A percentile compares a stretch with the other conserved stretches of the same genome.
These are phyloP conservation scores for Neopestalotiopsis sp. DNA, from an alignment of 2,329 filamentous ascomycete species.

Conservation along the genomic window DNA sequence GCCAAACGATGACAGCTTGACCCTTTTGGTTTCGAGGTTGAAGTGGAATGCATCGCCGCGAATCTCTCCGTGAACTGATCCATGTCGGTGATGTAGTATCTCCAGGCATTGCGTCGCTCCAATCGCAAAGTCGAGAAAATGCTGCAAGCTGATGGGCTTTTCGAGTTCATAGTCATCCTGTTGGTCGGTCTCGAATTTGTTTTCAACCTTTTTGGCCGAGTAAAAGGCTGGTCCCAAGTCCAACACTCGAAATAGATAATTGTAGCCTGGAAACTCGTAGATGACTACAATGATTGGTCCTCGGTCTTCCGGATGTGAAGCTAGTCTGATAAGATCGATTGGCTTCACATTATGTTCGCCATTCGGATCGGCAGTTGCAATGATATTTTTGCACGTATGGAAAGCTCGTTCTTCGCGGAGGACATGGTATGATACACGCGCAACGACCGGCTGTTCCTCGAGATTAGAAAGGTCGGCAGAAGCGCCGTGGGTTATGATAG, in stretches of 20 bases:
- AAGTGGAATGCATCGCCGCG: constrained; percentile 91
- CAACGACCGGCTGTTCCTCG: constrained; percentile 71
- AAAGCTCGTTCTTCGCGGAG: constrained; percentile 87
- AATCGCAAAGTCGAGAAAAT: constrained; percentile 90
- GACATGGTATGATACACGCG: constrained; percentile 81
- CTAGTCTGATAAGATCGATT: constrained; percentile 77
- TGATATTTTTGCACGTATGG: constrained; percentile 78
- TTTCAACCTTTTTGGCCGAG: constrained; percentile 56
- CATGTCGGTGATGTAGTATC: constrained; percentile 86
- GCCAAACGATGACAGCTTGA: constrained; percentile 84
- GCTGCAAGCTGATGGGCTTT: constrained; percentile 70
- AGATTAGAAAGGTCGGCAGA: constrained; percentile 57
- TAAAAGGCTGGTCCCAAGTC: constrained; percentile 81
- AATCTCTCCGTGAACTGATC: constrained; percentile 89
- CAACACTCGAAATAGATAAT: constrained; percentile 72
- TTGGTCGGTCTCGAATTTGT: constrained; percentile 51
- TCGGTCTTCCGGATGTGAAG: constrained; percentile 70
- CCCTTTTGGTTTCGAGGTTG: constrained; percentile 69
- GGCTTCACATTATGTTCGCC: constrained; percentile 80
- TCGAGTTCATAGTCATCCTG: constrained; percentile 53
- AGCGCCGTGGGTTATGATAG: constrained; percentile 34
- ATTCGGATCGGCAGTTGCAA: constrained; percentile 72
- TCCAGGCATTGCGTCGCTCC: constrained; percentile 86
- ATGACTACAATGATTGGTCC: constrained; percentile 78
- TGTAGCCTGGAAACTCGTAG: constrained; percentile 77